phyloP scores from a whole-genome alignment of 2,329 filamentous ascomycete species.

The Aureobasidium pullulans region DNA sequence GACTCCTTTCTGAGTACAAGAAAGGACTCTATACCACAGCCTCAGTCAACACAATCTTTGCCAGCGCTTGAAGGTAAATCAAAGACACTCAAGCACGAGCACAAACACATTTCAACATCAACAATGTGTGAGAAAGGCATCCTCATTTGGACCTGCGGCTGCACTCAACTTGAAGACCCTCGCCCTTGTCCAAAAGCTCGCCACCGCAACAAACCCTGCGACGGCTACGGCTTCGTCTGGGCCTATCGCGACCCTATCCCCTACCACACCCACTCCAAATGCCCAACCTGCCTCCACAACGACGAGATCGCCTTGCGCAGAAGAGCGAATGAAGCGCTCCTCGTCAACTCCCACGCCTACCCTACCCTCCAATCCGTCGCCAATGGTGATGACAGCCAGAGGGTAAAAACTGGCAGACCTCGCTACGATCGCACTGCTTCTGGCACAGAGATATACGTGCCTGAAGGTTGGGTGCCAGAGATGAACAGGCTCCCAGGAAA shows the following conservation, averaged over 20 bases:
- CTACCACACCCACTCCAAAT: neutral
- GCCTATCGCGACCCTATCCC: constrained; percentile 1
- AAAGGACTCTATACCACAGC: neutral
- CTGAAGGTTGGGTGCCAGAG: neutral
- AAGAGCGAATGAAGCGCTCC: neutral
- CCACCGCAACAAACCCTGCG: neutral
- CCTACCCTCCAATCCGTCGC: neutral
- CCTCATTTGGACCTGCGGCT: constrained; percentile 1
- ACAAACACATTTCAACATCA: neutral
- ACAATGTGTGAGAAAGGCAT: constrained; percentile 9
- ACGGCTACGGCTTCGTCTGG: constrained; percentile 5
- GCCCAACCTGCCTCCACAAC: neutral
- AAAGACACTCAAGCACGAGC: too few species aligned
- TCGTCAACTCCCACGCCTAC: neutral
- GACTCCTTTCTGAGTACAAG: neutral
- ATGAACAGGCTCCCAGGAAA: constrained; percentile 6
- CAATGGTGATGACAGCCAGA: neutral
- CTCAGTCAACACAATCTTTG: too few species aligned
- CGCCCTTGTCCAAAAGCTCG: neutral
- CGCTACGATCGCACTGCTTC: neutral
- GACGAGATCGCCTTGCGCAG: neutral
- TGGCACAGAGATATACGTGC: neutral
- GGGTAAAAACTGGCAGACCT: neutral
- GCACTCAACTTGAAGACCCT: neutral
- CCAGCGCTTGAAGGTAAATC: too few species aligned